Evolutionary conservation across 768 basidiomycete genomes (phyloP), one percentile per base, ranked within the genome.

Genomic region (Tricholoma flavovirens): DNA sequence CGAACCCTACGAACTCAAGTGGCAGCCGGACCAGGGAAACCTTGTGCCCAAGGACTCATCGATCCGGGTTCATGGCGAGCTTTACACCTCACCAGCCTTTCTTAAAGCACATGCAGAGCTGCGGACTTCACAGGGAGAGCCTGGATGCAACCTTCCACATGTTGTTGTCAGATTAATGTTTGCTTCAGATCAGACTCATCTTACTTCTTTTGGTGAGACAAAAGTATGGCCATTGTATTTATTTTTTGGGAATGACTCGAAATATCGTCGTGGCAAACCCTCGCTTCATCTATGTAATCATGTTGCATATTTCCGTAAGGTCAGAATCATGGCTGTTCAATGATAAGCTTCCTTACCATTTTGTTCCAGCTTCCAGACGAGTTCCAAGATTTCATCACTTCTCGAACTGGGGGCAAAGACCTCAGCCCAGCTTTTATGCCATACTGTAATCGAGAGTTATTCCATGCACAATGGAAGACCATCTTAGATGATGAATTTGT

Each of bases 141-240:
- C 53, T 10, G 57, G 42, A 0, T 66, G 62, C 19, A 46, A 54
- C 9, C 45, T 63, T 3, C 60, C 60, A 24, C 46, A 29, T 0
- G 51, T 60, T 9, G 55, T 69, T 35, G 56, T 55, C 4, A 57
- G 60, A 1, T 10, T 68, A 1, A 69, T 68, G 67, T 55, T 67
- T 12, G 68, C 62, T 49, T 71, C 70, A 1, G 70, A 71, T 51
- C 54, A 64, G 0, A 70, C 70, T 0, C 67, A 68, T 24, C 62
- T 70, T 9, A 57, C 70, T 2, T 53, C 53, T 2, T 70, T 71
- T 56, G 67, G 73, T 4, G 45, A 66, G 2, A 61, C 60, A 12
- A 59, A 51, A 7, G 32, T 66, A 1, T 69, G 62, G 67, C 66
- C 65, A 2, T 22, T 66, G 2, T 68, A 67, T 21, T 14, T 61